Base-by-base conservation (phyloP, 148 eudicot species). In the Fagopyrum esculentum region DNA sequence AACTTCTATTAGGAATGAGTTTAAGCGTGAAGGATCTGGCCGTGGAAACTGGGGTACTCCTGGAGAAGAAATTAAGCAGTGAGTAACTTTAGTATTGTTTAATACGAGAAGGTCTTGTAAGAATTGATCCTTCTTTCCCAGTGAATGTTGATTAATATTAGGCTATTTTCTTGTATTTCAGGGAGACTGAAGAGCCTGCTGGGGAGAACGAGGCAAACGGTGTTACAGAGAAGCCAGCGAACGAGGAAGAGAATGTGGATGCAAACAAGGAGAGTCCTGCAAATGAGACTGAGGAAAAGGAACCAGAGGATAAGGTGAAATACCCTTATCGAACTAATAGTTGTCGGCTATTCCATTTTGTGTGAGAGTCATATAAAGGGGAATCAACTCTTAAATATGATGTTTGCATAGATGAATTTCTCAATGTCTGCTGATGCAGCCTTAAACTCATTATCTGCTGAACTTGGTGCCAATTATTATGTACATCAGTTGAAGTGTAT, bases 1-100 rank as follows among this genome's bases (percentile, higher is more conserved):
- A 55, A 1, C 22, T 49, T 50, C 47, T 17, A 26, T 47, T 79
- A 95, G 98, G 64, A 78, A 81, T 82, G 99, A 92, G 72, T 4
- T 87, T 75, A 95, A 92, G 76, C 92, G 92, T 30, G 98, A 95
- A 70, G 97, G 99, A 46, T 30, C 94, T 83, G 99, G 99, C 50
- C 89, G 98, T 59, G 98, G 99, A 60, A 92, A 95, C 79, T 95
- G 99, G 99, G 98, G 99, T 73, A 81, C 84, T 74, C 78, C 85
- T 51, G 75, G 84, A 71, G 98, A 90, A 75, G 99, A 90, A 79
- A 73, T 92, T 64, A 71, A 88, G 75, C 88, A 75, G 99, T 92
- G 75, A 89, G 89, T 77, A 35, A 75, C 98, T 90, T 81, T 61
- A 73, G 6, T 43, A 0, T 29, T 19, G 43, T 0, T 57, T 15